These are phyloP conservation scores for Spathaspora hagerdaliae DNA, from an alignment of 805 yeast species.

Conservation along the genomic window DNA sequence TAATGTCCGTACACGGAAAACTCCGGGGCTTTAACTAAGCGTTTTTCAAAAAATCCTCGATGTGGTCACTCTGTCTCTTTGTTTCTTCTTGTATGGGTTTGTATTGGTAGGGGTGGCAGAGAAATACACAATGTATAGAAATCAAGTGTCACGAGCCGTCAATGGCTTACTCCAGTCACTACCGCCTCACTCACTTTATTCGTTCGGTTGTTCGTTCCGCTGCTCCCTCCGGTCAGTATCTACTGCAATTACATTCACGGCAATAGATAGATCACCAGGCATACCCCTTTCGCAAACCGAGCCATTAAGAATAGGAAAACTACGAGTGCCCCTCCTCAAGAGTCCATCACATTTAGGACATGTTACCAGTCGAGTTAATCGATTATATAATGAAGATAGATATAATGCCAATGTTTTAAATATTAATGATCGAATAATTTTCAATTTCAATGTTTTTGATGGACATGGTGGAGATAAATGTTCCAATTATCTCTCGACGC, in stretches of 20 bases:
- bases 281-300: slow-evolving; percentile 6
- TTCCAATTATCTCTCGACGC: slow-evolving; percentile 51
- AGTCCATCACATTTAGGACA: slow-evolving; percentile 81
- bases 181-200: background rate
- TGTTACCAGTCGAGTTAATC: slow-evolving; percentile 66
- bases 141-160: too few species aligned
- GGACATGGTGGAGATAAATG: slow-evolving; percentile 93
- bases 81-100: too few species aligned
- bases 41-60: too few species aligned
- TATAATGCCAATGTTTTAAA: slow-evolving; percentile 62
- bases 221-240: slow-evolving; percentile 11
- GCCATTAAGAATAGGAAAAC: slow-evolving; percentile 19
- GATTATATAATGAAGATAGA: slow-evolving; percentile 78
- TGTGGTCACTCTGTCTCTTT: too few species aligned
- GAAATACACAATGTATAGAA: too few species aligned
- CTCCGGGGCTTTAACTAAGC: too few species aligned
- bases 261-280: slow-evolving; percentile 15
- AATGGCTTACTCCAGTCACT: too few species aligned
- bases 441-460: slow-evolving; percentile 78
- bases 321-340: slow-evolving; percentile 53
- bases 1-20: too few species aligned
- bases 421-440: slow-evolving; percentile 25
- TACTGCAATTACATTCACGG: slow-evolving; percentile 24
- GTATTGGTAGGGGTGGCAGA: too few species aligned
- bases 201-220: too few species aligned